Evolutionary conservation across 257 asterid species (phyloP).

Genomic region (Solanum etuberosum): DNA sequence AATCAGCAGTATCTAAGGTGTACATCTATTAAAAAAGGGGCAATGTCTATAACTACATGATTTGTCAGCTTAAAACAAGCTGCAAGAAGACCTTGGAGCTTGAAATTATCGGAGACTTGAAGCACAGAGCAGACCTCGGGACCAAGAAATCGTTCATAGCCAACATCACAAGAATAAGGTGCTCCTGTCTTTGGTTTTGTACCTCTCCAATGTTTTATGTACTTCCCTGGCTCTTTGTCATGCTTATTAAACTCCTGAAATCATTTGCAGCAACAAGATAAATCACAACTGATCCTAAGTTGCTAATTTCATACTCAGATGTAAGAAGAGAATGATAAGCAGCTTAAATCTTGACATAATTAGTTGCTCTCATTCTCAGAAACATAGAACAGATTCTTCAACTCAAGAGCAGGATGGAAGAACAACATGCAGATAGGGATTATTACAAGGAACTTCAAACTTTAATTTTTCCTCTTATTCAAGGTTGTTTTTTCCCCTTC

Average conservation of each 20-base stretch:
- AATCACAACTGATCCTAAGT: neutral
- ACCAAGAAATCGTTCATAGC: constrained; percentile 97
- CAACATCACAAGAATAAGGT: constrained; percentile 83
- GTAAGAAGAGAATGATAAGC: neutral
- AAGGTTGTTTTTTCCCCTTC: neutral
- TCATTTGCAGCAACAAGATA: neutral
- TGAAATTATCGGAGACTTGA: constrained; percentile 2
- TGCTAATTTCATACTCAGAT: neutral
- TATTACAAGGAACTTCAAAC: neutral
- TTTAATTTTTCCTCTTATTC: neutral
- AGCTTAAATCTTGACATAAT: neutral
- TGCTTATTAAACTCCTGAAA: constrained; percentile 89
- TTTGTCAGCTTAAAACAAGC: neutral
- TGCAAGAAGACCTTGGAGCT: neutral
- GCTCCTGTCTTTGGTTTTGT: constrained; percentile 96
- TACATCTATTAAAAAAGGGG: neutral
- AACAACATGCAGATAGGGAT: neutral
- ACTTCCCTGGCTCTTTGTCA: constrained; percentile 87
- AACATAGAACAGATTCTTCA: neutral
- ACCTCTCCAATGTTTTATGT: constrained; percentile 91
- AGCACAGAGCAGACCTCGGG: constrained; percentile 62
- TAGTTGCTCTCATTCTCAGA: neutral
- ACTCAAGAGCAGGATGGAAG: neutral
- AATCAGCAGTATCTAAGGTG: neutral
- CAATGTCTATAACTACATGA: neutral